Conservation (phyloP, 345 rosid genomes). For the Heritiera fomes region DNA sequence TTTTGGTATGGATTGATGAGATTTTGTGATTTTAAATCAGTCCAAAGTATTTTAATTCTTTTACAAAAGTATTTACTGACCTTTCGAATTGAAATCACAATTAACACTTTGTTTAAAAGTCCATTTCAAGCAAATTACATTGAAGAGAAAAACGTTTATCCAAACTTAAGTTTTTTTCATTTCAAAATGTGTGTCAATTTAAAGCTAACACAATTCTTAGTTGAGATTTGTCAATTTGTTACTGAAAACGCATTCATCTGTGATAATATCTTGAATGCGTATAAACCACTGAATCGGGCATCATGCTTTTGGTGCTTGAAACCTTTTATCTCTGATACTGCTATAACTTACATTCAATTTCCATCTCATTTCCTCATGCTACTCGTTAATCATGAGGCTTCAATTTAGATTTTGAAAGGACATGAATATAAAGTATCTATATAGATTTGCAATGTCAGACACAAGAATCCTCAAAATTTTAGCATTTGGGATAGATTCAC, state of each 20-base stretch:
- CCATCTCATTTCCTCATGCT: constrained; percentile 1
- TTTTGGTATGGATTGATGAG: too few species aligned
- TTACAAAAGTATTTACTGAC: too few species aligned
- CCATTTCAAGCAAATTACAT: too few species aligned
- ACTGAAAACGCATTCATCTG: neutral
- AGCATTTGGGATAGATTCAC: neutral
- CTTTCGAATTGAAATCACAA: too few species aligned
- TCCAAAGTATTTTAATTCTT: too few species aligned
- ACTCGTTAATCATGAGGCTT: neutral
- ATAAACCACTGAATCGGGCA: neutral
- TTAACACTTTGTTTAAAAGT: too few species aligned
- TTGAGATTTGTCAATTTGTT: neutral
- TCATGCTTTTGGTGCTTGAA: neutral
- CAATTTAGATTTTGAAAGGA: neutral
- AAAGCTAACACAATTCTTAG: neutral
- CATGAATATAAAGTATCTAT: neutral
- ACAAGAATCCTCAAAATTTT: neutral
- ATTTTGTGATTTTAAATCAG: too few species aligned
- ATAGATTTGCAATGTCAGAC: neutral
- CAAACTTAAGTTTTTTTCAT: too few species aligned
- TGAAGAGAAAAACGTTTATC: too few species aligned
- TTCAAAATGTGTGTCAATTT: too few species aligned
- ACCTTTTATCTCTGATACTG: neutral
- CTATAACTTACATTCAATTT: neutral
- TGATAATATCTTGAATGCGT: neutral